Base-by-base conservation (phyloP, 116 monocot species). In the Papilionanthe hybrid region DNA sequence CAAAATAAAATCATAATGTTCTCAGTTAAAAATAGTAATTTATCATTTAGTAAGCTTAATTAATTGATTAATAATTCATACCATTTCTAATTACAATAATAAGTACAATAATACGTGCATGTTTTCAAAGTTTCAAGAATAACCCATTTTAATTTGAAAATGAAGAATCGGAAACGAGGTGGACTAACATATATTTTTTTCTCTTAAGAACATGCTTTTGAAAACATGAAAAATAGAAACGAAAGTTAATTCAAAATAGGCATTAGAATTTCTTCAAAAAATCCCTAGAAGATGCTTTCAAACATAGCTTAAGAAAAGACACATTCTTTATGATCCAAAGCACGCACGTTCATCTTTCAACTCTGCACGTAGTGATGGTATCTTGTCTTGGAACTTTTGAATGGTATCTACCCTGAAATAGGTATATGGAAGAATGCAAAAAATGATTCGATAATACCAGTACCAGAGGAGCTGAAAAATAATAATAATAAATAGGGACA, bases 281-380 rank as follows among this genome's bases (percentile, higher is more conserved):
- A 72, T 4, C 32, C 17, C 12, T 13, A 60, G 37, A 73, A 73
- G 20, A n/a, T 44, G 7, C 42, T 9, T 73, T 43, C 20, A 44
- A 73, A 43, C 20, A 73, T 73, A n/a, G 19, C 44, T 44, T 53
- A 15, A 15, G 15, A 53, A 73, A 73, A 73, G n/a, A 73, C 43
- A 72, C 20, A 22, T 44, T n/a, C 44, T 43, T 5, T 42, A 73
- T 30, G 44, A 44, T 73, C 13, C 28, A 30, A 55, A 17, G 81
- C 9, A 93, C 94, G 69, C 83, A 98, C 98, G 86, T 78, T 97
- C 96, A 81, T 97, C 96, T 86, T 89, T 97, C 63, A 97, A 77
- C 84, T 96, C 96, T 75, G 87, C 86, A 65, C 92, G 92, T 82
- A 96, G 78, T 53, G 83, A 82, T 82, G 96, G 96, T 75, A 97